These are phyloP conservation scores for Jacaranda copaia DNA, from an alignment of 257 asterid species.

Conservation along the genomic window DNA sequence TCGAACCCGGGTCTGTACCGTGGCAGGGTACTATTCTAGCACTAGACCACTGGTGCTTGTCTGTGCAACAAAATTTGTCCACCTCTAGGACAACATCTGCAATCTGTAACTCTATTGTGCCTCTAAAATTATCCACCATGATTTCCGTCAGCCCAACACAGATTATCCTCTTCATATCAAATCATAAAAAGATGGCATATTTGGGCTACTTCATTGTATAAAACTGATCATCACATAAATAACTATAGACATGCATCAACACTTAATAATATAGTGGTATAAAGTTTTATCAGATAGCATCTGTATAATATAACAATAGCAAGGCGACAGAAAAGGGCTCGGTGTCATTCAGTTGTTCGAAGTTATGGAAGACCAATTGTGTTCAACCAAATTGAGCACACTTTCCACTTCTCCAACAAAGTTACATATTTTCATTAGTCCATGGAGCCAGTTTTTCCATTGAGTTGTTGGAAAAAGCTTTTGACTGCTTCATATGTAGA, in stretches of 20 bases:
- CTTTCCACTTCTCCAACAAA: not conserved
- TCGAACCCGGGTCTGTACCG: slow-evolving; percentile 99
- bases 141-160: too few relatives aligned
- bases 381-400: slow-evolving; percentile 18
- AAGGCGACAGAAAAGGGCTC: not conserved
- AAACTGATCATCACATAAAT: too few relatives aligned
- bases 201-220: too few relatives aligned
- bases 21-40: slow-evolving; percentile 98
- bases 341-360: slow-evolving; percentile 23
- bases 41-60: slow-evolving; percentile 88
- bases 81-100: too few relatives aligned
- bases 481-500: slow-evolving; percentile 72
- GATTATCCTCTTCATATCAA: too few relatives aligned
- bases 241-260: too few relatives aligned
- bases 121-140: too few relatives aligned
- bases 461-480: slow-evolving; percentile 47
- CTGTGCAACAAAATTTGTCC: not conserved
- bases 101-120: too few relatives aligned
- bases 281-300: too few relatives aligned
- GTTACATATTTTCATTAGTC: not conserved
- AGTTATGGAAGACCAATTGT: not conserved
- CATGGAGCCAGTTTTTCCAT: slow-evolving; percentile 14
- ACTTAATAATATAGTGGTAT: too few relatives aligned
- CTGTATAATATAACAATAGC: slow-evolving; percentile 20
- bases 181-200: too few relatives aligned